Base-by-base conservation (phyloP, 805 yeast genomes). In the Suhomyces tanzawaensis region DNA sequence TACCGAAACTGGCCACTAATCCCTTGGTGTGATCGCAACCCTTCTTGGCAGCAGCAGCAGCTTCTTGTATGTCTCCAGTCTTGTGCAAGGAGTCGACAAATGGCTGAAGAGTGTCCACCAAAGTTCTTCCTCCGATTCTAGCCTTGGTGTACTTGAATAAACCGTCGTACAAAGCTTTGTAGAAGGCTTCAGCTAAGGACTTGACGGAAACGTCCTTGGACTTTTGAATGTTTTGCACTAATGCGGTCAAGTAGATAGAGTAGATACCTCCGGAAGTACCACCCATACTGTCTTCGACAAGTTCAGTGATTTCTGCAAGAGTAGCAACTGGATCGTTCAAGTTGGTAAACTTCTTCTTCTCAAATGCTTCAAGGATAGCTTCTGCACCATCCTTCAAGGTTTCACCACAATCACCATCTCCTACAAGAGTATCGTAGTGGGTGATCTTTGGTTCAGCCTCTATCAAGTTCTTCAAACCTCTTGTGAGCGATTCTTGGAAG, bases 321-420 rank as follows among this genome's bases (percentile, higher is more conserved):
- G 85, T 77, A 36, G 79, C 69, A 13, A 76, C 79, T 3, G 76
- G 80, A 46, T 77, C 82, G 13, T 52, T 33, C 27, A 72, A 47
- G 29, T 45, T 36, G n/a, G 27, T 24, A 13, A 24, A 24, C n/a
- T 8, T 9, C 7, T 42, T 36, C 29, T 52, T 40, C 19, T 39
- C 37, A 33, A 60, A 57, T 15, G 79, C 77, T 8, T 71, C 64
- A 30, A 79, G 60, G 29, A 90, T 75, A 1, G 85, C 89, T 39
- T 81, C 72, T 19, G 89, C 93, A 27, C 97, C 98, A 17, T 78
- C 74, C 11, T 81, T 86, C 44, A 90, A 66, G 1, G 97, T 90
- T 52, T 87, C 93, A 28, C 98, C 98, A 64, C 97, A 90, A 58
- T 90, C 98, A 51, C 98, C 98, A 59, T 90, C 98, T 41, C 98